Evolutionary conservation across 129 eudicot genomes (phyloP), one percentile per base, ranked within the genome.

Genomic region (Helianthus tuberosus): DNA sequence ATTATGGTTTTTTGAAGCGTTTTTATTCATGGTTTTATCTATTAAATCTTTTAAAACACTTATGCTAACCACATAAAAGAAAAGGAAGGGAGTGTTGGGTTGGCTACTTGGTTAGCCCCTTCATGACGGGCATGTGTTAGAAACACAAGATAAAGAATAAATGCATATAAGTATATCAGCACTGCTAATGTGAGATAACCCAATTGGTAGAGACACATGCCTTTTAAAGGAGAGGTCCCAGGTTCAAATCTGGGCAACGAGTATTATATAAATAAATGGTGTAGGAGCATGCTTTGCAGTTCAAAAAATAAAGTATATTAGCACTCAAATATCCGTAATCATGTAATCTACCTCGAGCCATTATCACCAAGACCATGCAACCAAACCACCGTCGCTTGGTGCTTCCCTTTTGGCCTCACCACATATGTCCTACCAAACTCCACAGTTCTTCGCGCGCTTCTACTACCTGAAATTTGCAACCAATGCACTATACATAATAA

Each of bases 301-400:
- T 27, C 2, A 27, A 27, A 23, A 20, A 20, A 66, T n/a, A n/a
- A 75, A 44, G 20, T 25, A 75, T 65, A 75, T 65, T 23, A 44
- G 41, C 38, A 61, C 5, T 52, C 11, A 23, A 16, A 70, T 41
- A 25, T 61, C 57, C 43, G 17, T 48, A 68, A 54, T 75, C 39
- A 58, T 12, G 20, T 53, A 68, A 54, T 75, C 39, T 66, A 95
- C 99, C 99, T 95, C 46, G 97, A 88, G 73, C 99, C 99, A 80
- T 95, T 91, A 72, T 95, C 99, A 53, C 99, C 99, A 82, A 95
- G 99, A 52, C 99, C 99, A 84, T 95, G 99, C 87, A 95, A 74
- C 97, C 97, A 95, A 74, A 95, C 96, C 49, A 95, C 87, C 39
- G 99, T 95, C 46, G 99, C 99, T 78, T 85, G 95, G 78, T 95